Conservation (phyloP, 2,329 filamentous ascomycete species). For the Basipetospora sp. region DNA sequence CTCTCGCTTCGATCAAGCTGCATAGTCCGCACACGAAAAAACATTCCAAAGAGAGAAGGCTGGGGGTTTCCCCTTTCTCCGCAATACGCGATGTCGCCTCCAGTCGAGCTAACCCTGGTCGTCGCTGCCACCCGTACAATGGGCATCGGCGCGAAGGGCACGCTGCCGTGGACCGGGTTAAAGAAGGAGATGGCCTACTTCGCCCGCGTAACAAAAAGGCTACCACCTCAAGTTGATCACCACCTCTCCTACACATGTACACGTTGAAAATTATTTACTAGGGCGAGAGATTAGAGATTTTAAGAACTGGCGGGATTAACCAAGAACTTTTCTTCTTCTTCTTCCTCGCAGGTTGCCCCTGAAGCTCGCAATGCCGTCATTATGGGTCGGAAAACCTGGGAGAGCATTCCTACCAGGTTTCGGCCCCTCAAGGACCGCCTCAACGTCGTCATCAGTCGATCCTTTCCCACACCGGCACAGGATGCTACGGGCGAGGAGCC, state of each 20-base stretch:
- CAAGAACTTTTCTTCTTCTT: too few relatives aligned
- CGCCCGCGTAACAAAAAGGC: slow-evolving; percentile 67
- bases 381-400: slow-evolving; percentile 97
- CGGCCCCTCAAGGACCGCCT: slow-evolving; percentile 65
- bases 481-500: slow-evolving; percentile 27
- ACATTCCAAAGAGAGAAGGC: neutral
- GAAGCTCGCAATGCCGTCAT: slow-evolving; percentile 58
- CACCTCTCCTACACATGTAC: too few relatives aligned
- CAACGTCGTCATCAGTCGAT: slow-evolving; percentile 66
- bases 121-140: slow-evolving; percentile 83
- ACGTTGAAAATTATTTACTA: too few relatives aligned
- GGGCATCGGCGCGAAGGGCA: slow-evolving; percentile 70
- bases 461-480: slow-evolving; percentile 13
- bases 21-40: too few relatives aligned
- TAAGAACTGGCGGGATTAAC: slow-evolving; percentile 2
- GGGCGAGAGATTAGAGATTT: too few relatives aligned
- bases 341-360: slow-evolving; percentile 15
- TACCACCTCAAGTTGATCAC: slow-evolving; percentile 23
- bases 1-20: too few relatives aligned
- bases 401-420: slow-evolving; percentile 66
- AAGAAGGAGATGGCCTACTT: slow-evolving; percentile 93
- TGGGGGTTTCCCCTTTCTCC: too few relatives aligned
- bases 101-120: slow-evolving; percentile 65
- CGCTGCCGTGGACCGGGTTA: slow-evolving; percentile 77
- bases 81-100: slow-evolving; percentile 13